phyloP scores from a whole-genome alignment of 306 rosid genomes.

The Casuarina glauca region DNA sequence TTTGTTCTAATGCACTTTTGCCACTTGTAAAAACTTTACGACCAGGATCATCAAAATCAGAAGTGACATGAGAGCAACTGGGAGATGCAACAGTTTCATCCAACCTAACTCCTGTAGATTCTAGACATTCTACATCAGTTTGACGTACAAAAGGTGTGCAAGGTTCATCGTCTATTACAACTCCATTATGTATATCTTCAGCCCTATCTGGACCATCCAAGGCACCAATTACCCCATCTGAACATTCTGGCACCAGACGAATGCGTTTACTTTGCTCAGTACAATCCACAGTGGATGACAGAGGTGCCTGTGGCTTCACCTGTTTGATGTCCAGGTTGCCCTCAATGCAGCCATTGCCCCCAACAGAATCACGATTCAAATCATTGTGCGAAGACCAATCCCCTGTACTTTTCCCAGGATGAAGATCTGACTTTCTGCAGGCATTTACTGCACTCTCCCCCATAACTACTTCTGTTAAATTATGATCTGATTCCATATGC shows the following conservation, averaged over 20 bases:
- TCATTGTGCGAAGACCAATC: constrained; percentile 42
- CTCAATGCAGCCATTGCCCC: constrained; percentile 43
- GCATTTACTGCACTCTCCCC: constrained; percentile 30
- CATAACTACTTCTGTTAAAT: constrained; percentile 41
- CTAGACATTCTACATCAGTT: constrained; percentile 39
- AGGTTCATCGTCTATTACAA: constrained; percentile 52
- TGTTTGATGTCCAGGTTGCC: constrained; percentile 46
- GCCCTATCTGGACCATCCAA: constrained; percentile 51
- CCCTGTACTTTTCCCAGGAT: constrained; percentile 25
- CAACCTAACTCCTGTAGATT: constrained; percentile 35
- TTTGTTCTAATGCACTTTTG: constrained; percentile 32
- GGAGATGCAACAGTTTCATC: constrained; percentile 56
- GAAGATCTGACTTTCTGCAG: constrained; percentile 29
- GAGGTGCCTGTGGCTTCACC: constrained; percentile 36
- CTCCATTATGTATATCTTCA: constrained; percentile 54
- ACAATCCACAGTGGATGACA: constrained; percentile 24
- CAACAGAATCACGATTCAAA: constrained; percentile 36
- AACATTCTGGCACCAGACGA: constrained; percentile 39
- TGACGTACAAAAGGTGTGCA: constrained; percentile 38
- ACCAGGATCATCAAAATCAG: constrained; percentile 56
- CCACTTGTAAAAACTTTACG: constrained; percentile 48
- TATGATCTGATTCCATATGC: constrained; percentile 46
- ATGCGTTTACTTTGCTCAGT: constrained; percentile 30
- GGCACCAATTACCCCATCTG: constrained; percentile 42
- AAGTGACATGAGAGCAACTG: constrained; percentile 61